A percentile compares a stretch with the other conserved stretches of the same genome.
These are phyloP conservation scores for Paecilomyces sp. DNA, from an alignment of 2,329 filamentous ascomycete species.

Conservation along the genomic window DNA sequence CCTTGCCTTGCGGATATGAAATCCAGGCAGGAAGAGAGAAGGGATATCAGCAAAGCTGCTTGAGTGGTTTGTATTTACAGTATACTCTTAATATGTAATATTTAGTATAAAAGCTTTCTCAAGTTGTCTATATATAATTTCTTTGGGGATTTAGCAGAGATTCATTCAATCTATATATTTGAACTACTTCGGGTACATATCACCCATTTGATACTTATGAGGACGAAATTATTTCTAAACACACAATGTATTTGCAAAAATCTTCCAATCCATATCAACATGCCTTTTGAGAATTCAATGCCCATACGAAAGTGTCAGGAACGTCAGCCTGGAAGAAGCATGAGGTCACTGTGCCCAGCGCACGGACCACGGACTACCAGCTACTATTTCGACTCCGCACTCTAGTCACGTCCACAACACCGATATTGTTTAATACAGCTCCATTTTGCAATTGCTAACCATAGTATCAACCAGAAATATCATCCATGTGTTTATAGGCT, in stretches of 20 bases:
- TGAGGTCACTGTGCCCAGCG: not conserved
- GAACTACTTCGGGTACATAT: too few species aligned
- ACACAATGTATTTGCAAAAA: too few species aligned
- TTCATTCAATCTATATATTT: too few species aligned
- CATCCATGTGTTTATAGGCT: not conserved
- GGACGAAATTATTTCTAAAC: too few species aligned
- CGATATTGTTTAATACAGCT: not conserved
- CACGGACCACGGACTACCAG: not conserved
- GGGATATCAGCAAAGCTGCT: not conserved
- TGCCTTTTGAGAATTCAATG: too few species aligned
- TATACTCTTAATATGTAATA: not conserved
- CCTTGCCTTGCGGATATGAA: slow-evolving; percentile 43
- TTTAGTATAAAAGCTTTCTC: not conserved
- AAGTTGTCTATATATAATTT: not conserved
- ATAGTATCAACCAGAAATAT: not conserved
- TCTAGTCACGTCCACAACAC: not conserved
- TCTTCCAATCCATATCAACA: too few species aligned
- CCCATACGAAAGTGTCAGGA: not conserved
- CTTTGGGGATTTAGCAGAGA: too few species aligned
- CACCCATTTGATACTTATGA: too few species aligned
- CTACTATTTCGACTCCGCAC: not conserved
- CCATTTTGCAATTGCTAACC: not conserved
- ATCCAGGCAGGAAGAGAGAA: slow-evolving; percentile 6
- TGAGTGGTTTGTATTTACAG: not conserved
- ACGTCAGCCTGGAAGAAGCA: not conserved